Percentiles rank a stretch among this genome's conserved stretches.
Conservation (phyloP, 2,329 filamentous ascomycete species). For the Diatrype stigma region DNA sequence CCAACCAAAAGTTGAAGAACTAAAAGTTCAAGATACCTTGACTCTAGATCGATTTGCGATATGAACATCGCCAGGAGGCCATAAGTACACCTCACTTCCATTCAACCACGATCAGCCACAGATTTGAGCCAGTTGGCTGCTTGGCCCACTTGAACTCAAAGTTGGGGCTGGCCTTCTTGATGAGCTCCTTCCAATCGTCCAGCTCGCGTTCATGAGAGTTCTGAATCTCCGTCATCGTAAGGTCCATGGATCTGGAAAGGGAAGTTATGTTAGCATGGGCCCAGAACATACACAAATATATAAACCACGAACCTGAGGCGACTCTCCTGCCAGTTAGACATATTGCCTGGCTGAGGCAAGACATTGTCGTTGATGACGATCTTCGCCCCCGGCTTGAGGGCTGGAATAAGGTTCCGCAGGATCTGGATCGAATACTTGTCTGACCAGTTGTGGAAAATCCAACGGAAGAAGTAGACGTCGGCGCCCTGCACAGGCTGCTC, state of each 20-base stretch:
- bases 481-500: conserved; percentile 34
- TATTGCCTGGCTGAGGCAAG: conserved; percentile 2
- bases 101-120: too few species aligned
- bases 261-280: neutral
- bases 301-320: conserved; percentile 4
- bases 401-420: conserved; percentile 30
- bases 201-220: too few species aligned
- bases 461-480: conserved; percentile 39
- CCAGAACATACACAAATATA: neutral
- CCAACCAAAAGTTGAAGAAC: too few species aligned
- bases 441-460: conserved; percentile 43
- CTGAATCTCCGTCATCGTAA: conserved; percentile 13
- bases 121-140: too few species aligned
- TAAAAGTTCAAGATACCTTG: too few species aligned
- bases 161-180: too few species aligned
- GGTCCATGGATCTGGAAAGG: conserved; percentile 11
- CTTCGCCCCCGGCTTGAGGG: conserved; percentile 33
- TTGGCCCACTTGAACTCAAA: too few species aligned
- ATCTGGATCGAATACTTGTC: conserved; percentile 31
- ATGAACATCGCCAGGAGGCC: too few species aligned
- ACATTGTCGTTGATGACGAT: conserved; percentile 20
- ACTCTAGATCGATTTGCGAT: too few species aligned
- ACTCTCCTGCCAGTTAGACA: conserved; percentile 4
- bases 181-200: too few species aligned
- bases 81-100: too few species aligned